A percentile compares a stretch with the other conserved stretches of the same genome.
Evolutionary conservation across 352 stramenopile genomes (phyloP).

Genomic region (Blastocystis sp.): DNA sequence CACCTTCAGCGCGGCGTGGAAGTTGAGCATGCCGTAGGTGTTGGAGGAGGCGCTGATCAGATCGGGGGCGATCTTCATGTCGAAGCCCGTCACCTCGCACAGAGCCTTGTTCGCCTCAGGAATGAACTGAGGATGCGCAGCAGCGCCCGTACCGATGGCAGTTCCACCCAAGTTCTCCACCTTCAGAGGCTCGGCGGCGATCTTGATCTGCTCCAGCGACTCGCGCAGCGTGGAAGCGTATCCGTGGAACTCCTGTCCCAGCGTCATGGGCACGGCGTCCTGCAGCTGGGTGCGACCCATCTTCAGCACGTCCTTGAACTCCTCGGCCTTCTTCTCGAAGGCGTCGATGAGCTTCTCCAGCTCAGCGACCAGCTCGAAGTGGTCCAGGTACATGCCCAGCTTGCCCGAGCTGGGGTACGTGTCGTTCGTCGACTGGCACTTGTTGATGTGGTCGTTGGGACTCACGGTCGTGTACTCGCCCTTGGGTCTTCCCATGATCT

Average conservation of each 20-base stretch:
- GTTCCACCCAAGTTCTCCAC: conserved; percentile 66
- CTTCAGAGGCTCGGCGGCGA: conserved; percentile 62
- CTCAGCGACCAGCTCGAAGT: not conserved
- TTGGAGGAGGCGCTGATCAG: conserved; percentile 23
- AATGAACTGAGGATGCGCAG: conserved; percentile 22
- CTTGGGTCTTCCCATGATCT: not conserved
- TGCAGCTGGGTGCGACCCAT: conserved; percentile 65
- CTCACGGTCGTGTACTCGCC: conserved; percentile 13
- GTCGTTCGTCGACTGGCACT: conserved; percentile 69
- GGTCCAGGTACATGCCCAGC: conserved; percentile 60
- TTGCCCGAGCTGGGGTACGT: conserved; percentile 65
- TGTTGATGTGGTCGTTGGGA: conserved; percentile 69
- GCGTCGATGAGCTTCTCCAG: conserved; percentile 1
- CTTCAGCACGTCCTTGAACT: conserved; percentile 63
- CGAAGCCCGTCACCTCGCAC: conserved; percentile 33
- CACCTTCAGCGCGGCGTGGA: conserved; percentile 16
- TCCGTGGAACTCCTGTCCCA: conserved; percentile 47
- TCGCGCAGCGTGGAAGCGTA: conserved; percentile 63
- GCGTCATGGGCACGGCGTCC: conserved; percentile 68
- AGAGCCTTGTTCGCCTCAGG: not conserved
- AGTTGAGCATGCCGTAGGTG: conserved; percentile 40
- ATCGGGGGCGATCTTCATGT: not conserved
- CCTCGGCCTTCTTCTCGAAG: conserved; percentile 32
- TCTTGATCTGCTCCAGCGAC: conserved; percentile 64
- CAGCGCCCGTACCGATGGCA: conserved; percentile 64